Conservation (phyloP, 768 basidiomycete species). For the Phanerochaete sordida region DNA sequence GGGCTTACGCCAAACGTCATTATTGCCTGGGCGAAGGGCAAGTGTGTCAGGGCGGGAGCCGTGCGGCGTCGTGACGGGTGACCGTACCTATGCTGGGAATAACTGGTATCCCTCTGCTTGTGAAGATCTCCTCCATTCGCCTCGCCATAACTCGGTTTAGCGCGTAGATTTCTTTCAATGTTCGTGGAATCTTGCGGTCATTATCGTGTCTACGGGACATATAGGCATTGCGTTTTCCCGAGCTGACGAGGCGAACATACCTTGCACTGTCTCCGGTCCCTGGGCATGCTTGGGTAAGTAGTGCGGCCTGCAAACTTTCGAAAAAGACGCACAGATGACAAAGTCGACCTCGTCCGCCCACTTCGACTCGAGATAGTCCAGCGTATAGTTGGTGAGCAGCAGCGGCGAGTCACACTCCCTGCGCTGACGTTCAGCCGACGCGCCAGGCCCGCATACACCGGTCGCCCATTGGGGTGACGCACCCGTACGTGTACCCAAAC, state of each 20-base stretch:
- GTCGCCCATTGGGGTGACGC: slow-evolving; percentile 22
- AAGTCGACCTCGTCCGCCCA: slow-evolving; percentile 89
- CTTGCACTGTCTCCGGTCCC: slow-evolving; percentile 80
- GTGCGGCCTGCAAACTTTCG: background rate
- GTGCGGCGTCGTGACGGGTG: slow-evolving; percentile 6
- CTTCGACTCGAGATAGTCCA: slow-evolving; percentile 74
- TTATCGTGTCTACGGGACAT: slow-evolving; percentile 66
- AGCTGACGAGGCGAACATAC: slow-evolving; percentile 28
- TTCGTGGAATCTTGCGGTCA: slow-evolving; percentile 77
- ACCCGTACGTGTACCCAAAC: slow-evolving; percentile 72
- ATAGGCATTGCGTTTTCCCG: background rate
- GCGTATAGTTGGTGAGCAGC: slow-evolving; percentile 72
- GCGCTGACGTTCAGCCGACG: background rate
- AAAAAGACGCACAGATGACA: slow-evolving; percentile 69
- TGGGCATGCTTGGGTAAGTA: slow-evolving; percentile 21
- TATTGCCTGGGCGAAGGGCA: slow-evolving; percentile 58
- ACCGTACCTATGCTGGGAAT: slow-evolving; percentile 72
- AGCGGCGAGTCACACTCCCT: slow-evolving; percentile 84
- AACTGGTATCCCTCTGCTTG: slow-evolving; percentile 66
- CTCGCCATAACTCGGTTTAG: slow-evolving; percentile 63
- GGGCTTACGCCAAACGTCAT: slow-evolving; percentile 84
- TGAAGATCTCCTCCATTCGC: slow-evolving; percentile 75
- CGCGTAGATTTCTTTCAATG: slow-evolving; percentile 72
- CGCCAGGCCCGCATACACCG: background rate
- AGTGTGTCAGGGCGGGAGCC: background rate